These are phyloP conservation scores for Neolentinus lepideus DNA, from an alignment of 1,284 basidiomycete species.

Conservation along the genomic window DNA sequence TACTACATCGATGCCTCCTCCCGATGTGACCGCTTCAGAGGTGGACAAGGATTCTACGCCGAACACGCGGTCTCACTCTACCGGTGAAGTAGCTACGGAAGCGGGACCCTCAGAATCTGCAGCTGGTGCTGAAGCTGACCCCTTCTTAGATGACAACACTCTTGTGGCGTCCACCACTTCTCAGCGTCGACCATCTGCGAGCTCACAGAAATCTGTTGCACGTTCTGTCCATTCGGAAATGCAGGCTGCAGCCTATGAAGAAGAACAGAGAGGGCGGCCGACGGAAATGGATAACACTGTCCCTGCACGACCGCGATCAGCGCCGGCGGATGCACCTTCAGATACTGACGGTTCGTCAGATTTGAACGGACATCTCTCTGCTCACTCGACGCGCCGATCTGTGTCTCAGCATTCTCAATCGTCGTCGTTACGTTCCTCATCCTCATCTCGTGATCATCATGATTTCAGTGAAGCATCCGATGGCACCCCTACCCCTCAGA, in stretches of 20 bases:
- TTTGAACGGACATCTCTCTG: constrained; percentile 10
- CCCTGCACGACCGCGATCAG: neutral
- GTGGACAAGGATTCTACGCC: neutral
- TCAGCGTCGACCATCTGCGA: neutral
- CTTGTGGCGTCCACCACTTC: neutral
- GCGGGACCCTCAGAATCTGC: neutral
- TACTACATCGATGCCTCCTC: constrained; percentile 12
- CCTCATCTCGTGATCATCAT: constrained; percentile 11
- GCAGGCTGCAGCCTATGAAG: neutral
- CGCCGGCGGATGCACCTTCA: neutral
- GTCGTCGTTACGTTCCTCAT: constrained; percentile 11
- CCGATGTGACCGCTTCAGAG: neutral
- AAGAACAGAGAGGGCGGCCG: neutral
- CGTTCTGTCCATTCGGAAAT: neutral
- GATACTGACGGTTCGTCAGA: neutral
- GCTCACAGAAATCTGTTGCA: neutral
- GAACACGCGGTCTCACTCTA: neutral
- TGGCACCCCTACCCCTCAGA: neutral
- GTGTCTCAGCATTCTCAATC: constrained; percentile 14
- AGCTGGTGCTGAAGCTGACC: neutral
- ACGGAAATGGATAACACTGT: neutral
- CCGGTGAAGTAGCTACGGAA: neutral
- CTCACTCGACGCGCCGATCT: constrained; percentile 11
- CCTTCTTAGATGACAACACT: neutral
- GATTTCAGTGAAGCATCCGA: neutral